Percentiles rank a stretch among this genome's conserved stretches.
Conservation (phyloP, 2,329 filamentous ascomycete genomes). For the Aspergillus clavatus region DNA sequence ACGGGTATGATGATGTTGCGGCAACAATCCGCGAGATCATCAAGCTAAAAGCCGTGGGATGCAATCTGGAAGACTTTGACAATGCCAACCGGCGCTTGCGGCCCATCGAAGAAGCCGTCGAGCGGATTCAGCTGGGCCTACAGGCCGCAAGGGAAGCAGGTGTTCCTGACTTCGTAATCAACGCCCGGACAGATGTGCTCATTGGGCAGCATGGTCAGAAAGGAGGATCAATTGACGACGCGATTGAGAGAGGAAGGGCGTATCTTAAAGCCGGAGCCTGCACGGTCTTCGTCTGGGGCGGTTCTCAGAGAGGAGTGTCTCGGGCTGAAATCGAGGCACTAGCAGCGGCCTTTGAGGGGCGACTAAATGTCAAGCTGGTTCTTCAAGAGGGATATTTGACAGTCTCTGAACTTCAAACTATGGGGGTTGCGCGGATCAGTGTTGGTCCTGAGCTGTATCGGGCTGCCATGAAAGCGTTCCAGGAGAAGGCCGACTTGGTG, state of each 20-base stretch:
- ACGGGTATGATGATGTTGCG: slow-evolving; percentile 50
- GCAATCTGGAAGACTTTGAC: slow-evolving; percentile 56
- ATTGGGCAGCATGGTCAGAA: slow-evolving; percentile 25
- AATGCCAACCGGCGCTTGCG: slow-evolving; percentile 33
- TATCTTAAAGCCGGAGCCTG: slow-evolving; percentile 56
- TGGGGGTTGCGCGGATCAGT: slow-evolving; percentile 55
- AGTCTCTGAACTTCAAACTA: slow-evolving; percentile 41
- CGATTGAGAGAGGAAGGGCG: slow-evolving; percentile 51
- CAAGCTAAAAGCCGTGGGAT: slow-evolving; percentile 51
- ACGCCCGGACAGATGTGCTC: slow-evolving; percentile 53
- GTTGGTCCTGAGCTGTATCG: slow-evolving; percentile 48
- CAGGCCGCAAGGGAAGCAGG: slow-evolving; percentile 41
- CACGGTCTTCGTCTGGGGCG: slow-evolving; percentile 60
- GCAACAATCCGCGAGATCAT: slow-evolving; percentile 44
- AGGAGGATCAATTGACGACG: slow-evolving; percentile 43
- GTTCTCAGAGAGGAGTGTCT: slow-evolving; percentile 37
- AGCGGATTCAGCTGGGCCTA: slow-evolving; percentile 39
- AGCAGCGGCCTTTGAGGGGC: slow-evolving; percentile 47
- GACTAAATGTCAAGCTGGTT: slow-evolving; percentile 47
- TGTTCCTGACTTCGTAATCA: slow-evolving; percentile 54
- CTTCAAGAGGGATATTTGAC: slow-evolving; percentile 38
- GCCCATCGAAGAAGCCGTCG: slow-evolving; percentile 45
- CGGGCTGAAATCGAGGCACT: slow-evolving; percentile 46
- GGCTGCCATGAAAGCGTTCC: slow-evolving; percentile 35
- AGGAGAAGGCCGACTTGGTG: slow-evolving; percentile 27